Evolutionary conservation across 225 moss, liverwort and hornwort species (phyloP), one percentile per base, ranked within the genome.

Genomic region (Antitrichia curtipendula): DNA sequence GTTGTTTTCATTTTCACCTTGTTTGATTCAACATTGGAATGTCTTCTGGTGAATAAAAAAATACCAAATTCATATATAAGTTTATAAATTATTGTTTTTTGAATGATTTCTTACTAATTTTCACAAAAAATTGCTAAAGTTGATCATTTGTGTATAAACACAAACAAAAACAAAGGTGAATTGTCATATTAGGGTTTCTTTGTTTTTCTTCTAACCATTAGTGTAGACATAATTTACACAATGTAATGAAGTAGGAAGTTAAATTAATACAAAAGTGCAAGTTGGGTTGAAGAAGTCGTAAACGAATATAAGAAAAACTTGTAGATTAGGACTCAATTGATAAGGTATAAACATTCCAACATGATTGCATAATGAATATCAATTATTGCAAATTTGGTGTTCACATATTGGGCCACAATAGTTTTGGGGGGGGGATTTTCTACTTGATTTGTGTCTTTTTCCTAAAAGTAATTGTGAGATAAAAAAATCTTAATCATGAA

Each of bases 271-370:
- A 50, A 25, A 54, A 53, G 10, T 5, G 52, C 1, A 10, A 13
- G 8, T 13, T 34, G 13, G 21, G 1, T 6, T n/a, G 14, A 24
- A 53, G 2, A 76, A 53, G 6, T 0, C 0, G 0, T n/a, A 54
- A 76, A 23, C 24, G 2, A 22, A 52, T 3, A 34, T 34, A n/a
- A n/a, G n/a, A 2, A 75, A 53, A 54, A 24, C 6, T 16, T 15
- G 0, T 10, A 54, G 15, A n/a, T 15, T 54, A n/a, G 5, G 24
- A 24, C 1, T 76, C 3, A 0, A 10, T 54, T n/a, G 14, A 15
- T 6, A 25, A n/a, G 0, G 24, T n/a, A 16, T 24, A 54, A 75
- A 77, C 54, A n/a, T 54, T 77, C 16, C 54, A 76, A 24, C 4
- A 53, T 53, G 14, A 36, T 0, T n/a, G 7, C n/a, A 16, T 25